Percentiles rank a stretch among this genome's conserved stretches.
Conservation (phyloP, 2,329 filamentous ascomycete species). For the Fonsecaea erecta region DNA sequence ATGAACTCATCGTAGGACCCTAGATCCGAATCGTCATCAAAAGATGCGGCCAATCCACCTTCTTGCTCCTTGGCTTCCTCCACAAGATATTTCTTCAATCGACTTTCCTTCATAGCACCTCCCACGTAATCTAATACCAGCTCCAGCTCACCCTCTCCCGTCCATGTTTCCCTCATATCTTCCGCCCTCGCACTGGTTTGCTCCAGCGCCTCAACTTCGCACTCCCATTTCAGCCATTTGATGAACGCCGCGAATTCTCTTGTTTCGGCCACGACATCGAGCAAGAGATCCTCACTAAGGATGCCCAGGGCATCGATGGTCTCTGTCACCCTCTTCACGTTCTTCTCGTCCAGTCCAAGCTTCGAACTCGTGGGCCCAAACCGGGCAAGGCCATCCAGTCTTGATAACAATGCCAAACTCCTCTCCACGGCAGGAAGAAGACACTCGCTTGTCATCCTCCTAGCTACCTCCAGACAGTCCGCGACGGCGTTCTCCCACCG, state of each 20-base stretch:
- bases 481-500: conserved; percentile 90
- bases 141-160: conserved; percentile 65
- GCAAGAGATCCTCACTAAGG: conserved; percentile 73
- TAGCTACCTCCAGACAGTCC: conserved; percentile 75
- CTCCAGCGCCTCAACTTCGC: conserved; percentile 74
- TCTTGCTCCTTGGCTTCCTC: conserved; percentile 35
- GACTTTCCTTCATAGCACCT: conserved; percentile 38
- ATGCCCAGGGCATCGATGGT: conserved; percentile 76
- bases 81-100: conserved; percentile 44
- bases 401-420: conserved; percentile 77
- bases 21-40: conserved; percentile 37
- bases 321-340: conserved; percentile 65
- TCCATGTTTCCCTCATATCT: conserved; percentile 71
- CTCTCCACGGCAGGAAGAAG: conserved; percentile 86
- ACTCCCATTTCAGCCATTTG: conserved; percentile 80
- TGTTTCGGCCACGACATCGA: conserved; percentile 74
- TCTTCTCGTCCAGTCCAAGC: conserved; percentile 68
- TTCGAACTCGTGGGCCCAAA: conserved; percentile 72
- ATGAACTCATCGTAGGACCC: conserved; percentile 55
- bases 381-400: conserved; percentile 79
- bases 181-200: conserved; percentile 62
- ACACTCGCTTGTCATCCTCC: conserved; percentile 81
- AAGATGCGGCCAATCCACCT: background rate
- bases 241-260: conserved; percentile 79
- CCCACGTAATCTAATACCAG: conserved; percentile 79